These are phyloP conservation scores for Aspergillus diversus DNA, from an alignment of 495 filamentous ascomycete genomes.

Conservation along the genomic window DNA sequence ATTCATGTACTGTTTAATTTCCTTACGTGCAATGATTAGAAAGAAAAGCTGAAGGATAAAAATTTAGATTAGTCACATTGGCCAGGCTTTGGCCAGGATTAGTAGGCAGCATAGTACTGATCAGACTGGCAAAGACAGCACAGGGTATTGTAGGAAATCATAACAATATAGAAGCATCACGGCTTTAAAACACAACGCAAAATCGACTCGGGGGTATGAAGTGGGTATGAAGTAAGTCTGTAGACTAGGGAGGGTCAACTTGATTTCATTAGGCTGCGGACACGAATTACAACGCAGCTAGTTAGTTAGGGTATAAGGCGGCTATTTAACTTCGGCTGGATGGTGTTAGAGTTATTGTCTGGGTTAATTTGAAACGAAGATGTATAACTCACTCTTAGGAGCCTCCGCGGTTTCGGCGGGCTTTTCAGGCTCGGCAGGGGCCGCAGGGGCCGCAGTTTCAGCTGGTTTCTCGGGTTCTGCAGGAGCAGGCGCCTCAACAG, in stretches of 20 bases:
- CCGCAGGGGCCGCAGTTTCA: conserved; percentile 1
- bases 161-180: conserved; percentile 15
- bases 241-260: conserved; percentile 6
- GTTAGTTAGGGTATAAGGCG: conserved; percentile 10
- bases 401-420: conserved; percentile 18
- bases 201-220: conserved; percentile 29
- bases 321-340: conserved; percentile 18
- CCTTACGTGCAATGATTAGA: neutral
- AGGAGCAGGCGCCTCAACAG: conserved; percentile 3
- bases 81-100: conserved; percentile 6
- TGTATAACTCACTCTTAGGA: conserved; percentile 25
- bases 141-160: conserved; percentile 21
- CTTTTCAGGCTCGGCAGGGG: conserved; percentile 1
- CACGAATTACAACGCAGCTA: conserved; percentile 3
- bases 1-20: conserved; percentile 12
- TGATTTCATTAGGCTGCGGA: neutral
- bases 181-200: conserved; percentile 13
- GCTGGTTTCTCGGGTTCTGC: conserved; percentile 15
- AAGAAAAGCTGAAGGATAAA: neutral
- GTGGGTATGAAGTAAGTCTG: conserved; percentile 10
- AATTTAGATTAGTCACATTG: conserved; percentile 1
- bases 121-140: conserved; percentile 14
- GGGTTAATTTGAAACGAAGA: neutral
- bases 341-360: conserved; percentile 6
- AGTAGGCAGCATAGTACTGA: neutral